Percentiles rank a stretch among this genome's conserved stretches.
These are phyloP conservation scores for Ustilago cynodontis DNA, from an alignment of 1,284 basidiomycete species.

Conservation along the genomic window DNA sequence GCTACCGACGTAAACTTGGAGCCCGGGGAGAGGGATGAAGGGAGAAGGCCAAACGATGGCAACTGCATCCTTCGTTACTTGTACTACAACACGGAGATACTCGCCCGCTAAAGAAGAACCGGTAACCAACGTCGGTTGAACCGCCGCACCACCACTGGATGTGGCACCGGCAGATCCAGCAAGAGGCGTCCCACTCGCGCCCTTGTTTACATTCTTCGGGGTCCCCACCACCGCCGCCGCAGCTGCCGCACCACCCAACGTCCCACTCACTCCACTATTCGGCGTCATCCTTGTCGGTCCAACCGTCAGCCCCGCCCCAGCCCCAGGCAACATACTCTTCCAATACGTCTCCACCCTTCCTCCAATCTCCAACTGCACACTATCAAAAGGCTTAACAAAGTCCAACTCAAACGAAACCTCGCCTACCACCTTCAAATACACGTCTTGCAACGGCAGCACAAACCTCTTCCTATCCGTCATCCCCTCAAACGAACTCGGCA, in stretches of 20 bases:
- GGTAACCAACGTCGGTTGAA: slow-evolving; percentile 74
- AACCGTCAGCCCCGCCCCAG: slow-evolving; percentile 21
- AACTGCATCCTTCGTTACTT: slow-evolving; percentile 89
- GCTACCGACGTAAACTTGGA: slow-evolving; percentile 85
- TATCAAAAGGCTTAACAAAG: slow-evolving; percentile 89
- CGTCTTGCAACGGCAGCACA: slow-evolving; percentile 83
- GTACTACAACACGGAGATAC: slow-evolving; percentile 86
- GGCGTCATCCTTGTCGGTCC: slow-evolving; percentile 61
- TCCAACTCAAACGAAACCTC: slow-evolving; percentile 92
- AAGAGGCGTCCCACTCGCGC: slow-evolving; percentile 21
- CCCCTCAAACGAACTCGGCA: slow-evolving; percentile 79
- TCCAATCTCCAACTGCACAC: slow-evolving; percentile 93
- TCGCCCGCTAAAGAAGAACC: slow-evolving; percentile 88
- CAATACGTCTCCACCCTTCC: slow-evolving; percentile 75
- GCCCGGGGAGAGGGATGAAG: slow-evolving; percentile 78
- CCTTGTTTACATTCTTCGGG: slow-evolving; percentile 17
- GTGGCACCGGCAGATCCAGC: slow-evolving; percentile 21
- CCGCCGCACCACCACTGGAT: slow-evolving; percentile 17
- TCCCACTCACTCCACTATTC: slow-evolving; percentile 47
- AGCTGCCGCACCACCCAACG: slow-evolving; percentile 25
- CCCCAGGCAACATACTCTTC: slow-evolving; percentile 68
- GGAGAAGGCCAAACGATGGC: slow-evolving; percentile 84
- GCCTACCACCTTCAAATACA: slow-evolving; percentile 91
- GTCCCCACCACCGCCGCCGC: slow-evolving; percentile 14
- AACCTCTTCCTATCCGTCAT: slow-evolving; percentile 65